phyloP scores from a whole-genome alignment of 2,329 filamentous ascomycete genomes.

The Fusarium torreyae region DNA sequence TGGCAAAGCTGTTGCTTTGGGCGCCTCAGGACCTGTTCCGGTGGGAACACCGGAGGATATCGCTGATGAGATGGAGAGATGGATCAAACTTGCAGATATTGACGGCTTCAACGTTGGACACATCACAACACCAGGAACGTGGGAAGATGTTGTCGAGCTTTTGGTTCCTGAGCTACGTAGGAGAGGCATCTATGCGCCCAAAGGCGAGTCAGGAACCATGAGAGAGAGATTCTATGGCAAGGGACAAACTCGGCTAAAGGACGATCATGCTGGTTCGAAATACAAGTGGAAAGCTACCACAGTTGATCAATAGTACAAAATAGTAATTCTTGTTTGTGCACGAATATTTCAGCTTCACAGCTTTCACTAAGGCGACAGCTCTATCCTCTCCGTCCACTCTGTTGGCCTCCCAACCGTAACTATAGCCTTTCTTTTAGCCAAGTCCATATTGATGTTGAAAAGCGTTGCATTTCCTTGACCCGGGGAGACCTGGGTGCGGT shows the following conservation, averaged over 20 bases:
- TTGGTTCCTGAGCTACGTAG: slow-evolving; percentile 48
- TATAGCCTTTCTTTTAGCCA: slow-evolving; percentile 9
- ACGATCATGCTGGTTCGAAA: too few relatives aligned
- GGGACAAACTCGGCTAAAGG: slow-evolving; percentile 46
- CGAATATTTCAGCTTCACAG: too few relatives aligned
- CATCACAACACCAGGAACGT: slow-evolving; percentile 58
- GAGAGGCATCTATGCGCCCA: slow-evolving; percentile 46
- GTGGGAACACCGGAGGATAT: slow-evolving; percentile 32
- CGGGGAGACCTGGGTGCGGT: slow-evolving; percentile 13
- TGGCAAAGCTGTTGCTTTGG: neutral
- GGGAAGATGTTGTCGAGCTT: slow-evolving; percentile 50
- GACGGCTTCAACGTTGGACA: slow-evolving; percentile 60
- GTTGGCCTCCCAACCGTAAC: slow-evolving; percentile 37
- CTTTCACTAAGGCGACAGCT: slow-evolving; percentile 4
- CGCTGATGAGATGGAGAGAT: slow-evolving; percentile 61
- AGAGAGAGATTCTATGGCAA: slow-evolving; percentile 74
- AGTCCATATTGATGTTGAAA: slow-evolving; percentile 44
- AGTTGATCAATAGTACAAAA: too few relatives aligned
- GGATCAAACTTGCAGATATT: slow-evolving; percentile 59
- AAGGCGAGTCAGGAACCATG: slow-evolving; percentile 58
- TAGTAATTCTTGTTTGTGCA: neutral
- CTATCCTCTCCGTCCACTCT: slow-evolving; percentile 13
- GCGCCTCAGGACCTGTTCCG: slow-evolving; percentile 5
- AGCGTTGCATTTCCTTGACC: slow-evolving; percentile 27
- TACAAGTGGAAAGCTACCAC: too few relatives aligned